Base-by-base conservation (phyloP, 1,284 basidiomycete species). In the Austroboletus niveus region DNA sequence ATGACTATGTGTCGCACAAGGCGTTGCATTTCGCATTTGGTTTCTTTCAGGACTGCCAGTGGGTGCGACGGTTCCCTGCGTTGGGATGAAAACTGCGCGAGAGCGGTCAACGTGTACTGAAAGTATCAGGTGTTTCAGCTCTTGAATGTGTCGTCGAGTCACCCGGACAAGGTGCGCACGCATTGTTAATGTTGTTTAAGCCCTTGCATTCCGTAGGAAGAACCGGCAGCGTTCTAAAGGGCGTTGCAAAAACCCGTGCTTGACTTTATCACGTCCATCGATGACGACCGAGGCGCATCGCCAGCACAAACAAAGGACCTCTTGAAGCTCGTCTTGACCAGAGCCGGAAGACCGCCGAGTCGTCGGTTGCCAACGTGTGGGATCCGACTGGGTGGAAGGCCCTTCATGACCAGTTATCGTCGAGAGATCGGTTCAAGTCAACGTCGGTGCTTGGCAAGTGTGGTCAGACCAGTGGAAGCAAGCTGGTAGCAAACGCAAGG, bases 1-100 rank as follows among this genome's bases (percentile, higher is more conserved):
- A 74, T 15, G 92, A 95, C 70, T 97, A 92, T 65, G 75, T 89
- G 52, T 82, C 81, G 9, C 81, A 91, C 53, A 97, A 96, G 71
- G 80, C 84, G 41, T 94, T 91, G 5, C 75, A 81, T 34, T 75
- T 97, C 43, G 88, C 89, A 59, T 71, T 81, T 2, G 71, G 72
- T 36, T 94, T 97, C 74, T 84, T 98, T 70, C 76, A 84, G 49
- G 90, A 94, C 48, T 89, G 17, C 17, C 17, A 17, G 17, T 17
- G 91, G 61, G 76, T 90, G 51, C 79, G 79, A 30, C 84, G 90
- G 38, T 81, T 83, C 70, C 84, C 91, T 0, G 55, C 70, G 8
- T 71, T 77, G 7, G 90, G 82, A 8, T 95, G 93, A 89, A 69
- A 59, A 38, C 69, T 93, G 31, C 81, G 84, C 12, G 68, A 75